Percentiles rank a stretch among this genome's conserved stretches.
These are phyloP conservation scores for Daedaleopsis sinensis DNA, from an alignment of 768 basidiomycete species.

Conservation along the genomic window DNA sequence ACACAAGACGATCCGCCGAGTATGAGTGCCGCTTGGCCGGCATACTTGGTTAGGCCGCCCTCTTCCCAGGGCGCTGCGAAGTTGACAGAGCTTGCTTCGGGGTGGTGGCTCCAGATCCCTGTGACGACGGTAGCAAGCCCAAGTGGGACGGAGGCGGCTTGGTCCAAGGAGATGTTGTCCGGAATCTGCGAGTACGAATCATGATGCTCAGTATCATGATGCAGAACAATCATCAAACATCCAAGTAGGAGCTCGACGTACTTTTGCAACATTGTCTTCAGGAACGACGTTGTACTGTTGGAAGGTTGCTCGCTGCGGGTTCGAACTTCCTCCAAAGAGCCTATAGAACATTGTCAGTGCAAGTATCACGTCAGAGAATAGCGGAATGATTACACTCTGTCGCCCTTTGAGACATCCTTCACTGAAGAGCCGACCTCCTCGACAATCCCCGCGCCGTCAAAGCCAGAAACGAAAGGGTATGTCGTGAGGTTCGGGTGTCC, in stretches of 20 bases:
- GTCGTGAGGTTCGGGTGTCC: slow-evolving; percentile 31
- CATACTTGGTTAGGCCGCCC: too few species aligned
- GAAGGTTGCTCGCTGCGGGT: not conserved
- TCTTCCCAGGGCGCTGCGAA: too few species aligned
- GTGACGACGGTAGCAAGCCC: too few species aligned
- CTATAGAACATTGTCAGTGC: not conserved
- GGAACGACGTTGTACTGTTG: not conserved
- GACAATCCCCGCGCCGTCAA: slow-evolving; percentile 37
- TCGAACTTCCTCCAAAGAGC: not conserved
- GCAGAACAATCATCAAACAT: not conserved
- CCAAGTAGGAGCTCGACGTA: not conserved
- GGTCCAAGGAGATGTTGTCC: too few species aligned
- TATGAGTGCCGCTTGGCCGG: too few species aligned
- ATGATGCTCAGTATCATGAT: too few species aligned
- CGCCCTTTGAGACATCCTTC: slow-evolving; percentile 26
- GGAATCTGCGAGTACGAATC: too few species aligned
- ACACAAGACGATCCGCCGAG: too few species aligned
- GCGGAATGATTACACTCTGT: slow-evolving; percentile 23
- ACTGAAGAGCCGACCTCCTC: slow-evolving; percentile 37
- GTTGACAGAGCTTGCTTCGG: too few species aligned
- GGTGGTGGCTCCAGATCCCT: too few species aligned
- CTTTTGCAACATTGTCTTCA: not conserved
- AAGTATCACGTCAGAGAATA: not conserved
- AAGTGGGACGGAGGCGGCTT: too few species aligned
- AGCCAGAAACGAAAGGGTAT: slow-evolving; percentile 31